Evolutionary conservation across 176 grass and related monocot species (phyloP).

Genomic region (Carex kokanica): DNA sequence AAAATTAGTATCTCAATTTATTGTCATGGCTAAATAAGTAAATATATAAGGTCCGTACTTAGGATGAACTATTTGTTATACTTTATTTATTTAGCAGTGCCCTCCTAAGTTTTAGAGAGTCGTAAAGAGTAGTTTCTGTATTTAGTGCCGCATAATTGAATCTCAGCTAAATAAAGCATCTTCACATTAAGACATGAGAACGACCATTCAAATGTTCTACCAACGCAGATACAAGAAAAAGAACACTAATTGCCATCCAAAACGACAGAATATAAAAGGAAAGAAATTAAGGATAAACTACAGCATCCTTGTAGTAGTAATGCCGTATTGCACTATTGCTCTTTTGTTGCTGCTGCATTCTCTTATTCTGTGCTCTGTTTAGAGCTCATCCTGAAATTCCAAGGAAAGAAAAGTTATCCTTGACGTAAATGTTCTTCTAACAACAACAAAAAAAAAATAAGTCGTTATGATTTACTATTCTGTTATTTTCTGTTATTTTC

Average conservation of each 20-base stretch:
- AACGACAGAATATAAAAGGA: background rate
- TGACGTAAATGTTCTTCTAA: background rate
- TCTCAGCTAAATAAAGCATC: background rate
- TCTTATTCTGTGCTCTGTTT: slow-evolving; percentile 8
- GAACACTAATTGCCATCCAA: background rate
- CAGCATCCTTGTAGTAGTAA: background rate
- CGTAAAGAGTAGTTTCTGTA: background rate
- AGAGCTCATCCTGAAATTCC: slow-evolving; percentile 54
- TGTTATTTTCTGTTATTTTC: too few species aligned
- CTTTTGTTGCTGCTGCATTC: background rate
- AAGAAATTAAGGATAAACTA: background rate
- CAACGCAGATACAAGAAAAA: background rate
- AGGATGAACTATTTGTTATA: background rate
- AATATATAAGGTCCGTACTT: background rate
- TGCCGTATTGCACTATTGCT: background rate
- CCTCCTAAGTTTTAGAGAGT: background rate
- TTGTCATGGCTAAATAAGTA: background rate
- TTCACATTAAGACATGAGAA: background rate
- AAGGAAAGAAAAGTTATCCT: background rate
- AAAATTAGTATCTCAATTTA: background rate
- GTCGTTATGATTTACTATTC: too few species aligned
- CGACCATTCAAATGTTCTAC: background rate
- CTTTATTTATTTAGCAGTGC: background rate
- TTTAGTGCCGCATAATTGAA: too few species aligned
- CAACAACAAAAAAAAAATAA: background rate